These are phyloP conservation scores for Lachancea cidri DNA, from an alignment of 805 yeast genomes.

Conservation along the genomic window DNA sequence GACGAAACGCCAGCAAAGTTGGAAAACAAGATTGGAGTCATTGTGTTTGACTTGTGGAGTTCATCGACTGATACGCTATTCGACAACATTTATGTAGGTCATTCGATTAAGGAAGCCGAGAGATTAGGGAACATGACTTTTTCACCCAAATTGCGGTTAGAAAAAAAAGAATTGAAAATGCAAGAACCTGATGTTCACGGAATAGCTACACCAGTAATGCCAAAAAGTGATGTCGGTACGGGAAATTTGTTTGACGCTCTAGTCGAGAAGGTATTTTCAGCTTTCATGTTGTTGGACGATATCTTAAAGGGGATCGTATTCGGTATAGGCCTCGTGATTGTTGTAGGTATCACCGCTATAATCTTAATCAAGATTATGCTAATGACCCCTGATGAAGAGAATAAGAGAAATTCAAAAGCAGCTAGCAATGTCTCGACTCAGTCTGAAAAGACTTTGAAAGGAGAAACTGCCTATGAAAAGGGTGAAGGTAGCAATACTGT, in stretches of 20 bases:
- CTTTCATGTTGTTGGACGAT: constrained; percentile 9
- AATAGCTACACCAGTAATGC: neutral
- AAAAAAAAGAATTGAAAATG: constrained; percentile 39
- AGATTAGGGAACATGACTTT: constrained; percentile 72
- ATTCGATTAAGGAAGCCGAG: constrained; percentile 81
- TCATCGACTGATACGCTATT: constrained; percentile 71
- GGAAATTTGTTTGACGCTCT: neutral
- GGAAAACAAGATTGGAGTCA: constrained; percentile 64
- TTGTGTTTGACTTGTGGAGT: constrained; percentile 75
- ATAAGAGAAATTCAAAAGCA: neutral
- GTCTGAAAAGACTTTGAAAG: neutral
- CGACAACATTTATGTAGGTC: constrained; percentile 83
- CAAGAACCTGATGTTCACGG: constrained; percentile 7
- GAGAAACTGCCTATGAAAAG: constrained; percentile 1
- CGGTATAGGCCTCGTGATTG: constrained; percentile 7
- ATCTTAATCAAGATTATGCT: constrained; percentile 8
- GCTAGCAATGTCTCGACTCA: neutral
- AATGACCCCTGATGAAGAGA: constrained; percentile 4
- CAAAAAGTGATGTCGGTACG: neutral
- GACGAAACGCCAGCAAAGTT: constrained; percentile 54
- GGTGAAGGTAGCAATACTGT: neutral
- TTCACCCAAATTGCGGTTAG: constrained; percentile 47
- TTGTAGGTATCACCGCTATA: constrained; percentile 7
- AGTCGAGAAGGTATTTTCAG: neutral
- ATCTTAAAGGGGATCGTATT: constrained; percentile 9